Percentiles rank a stretch among this genome's conserved stretches.
Conservation (phyloP, 257 asterid species). For the Solanum medicagineum region DNA sequence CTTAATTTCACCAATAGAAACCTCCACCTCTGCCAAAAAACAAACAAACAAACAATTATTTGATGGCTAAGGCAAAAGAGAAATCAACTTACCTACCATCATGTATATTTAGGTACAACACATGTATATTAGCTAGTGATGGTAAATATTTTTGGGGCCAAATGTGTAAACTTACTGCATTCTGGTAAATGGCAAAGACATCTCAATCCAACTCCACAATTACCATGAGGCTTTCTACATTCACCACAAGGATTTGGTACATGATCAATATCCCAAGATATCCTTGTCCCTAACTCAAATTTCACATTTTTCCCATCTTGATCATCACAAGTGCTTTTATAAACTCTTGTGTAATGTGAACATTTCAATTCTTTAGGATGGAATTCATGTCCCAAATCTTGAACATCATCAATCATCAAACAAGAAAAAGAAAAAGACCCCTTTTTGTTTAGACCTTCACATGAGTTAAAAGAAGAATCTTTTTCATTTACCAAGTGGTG, state of each 20-base stretch:
- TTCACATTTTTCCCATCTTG: neutral
- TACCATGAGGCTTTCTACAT: constrained; percentile 40
- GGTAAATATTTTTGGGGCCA: neutral
- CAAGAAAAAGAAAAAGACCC: constrained; percentile 11
- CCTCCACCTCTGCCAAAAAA: constrained; percentile 38
- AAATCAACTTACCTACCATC: neutral
- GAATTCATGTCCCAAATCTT: neutral
- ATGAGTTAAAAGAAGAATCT: neutral
- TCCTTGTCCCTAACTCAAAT: constrained; percentile 26
- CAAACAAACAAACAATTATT: neutral
- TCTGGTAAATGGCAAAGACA: constrained; percentile 42
- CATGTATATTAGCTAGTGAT: neutral
- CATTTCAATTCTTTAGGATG: constrained; percentile 24
- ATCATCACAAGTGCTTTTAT: neutral
- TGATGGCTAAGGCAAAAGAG: neutral
- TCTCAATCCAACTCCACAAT: constrained; percentile 58
- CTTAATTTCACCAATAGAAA: constrained; percentile 23
- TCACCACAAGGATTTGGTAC: constrained; percentile 55
- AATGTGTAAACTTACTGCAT: constrained; percentile 36
- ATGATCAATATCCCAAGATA: constrained; percentile 40
- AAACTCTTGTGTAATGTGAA: constrained; percentile 30
- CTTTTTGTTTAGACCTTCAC: neutral
- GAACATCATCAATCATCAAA: constrained; percentile 12
- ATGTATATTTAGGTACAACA: neutral
- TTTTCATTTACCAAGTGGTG: neutral